Percentiles rank a stretch among this genome's conserved stretches.
Evolutionary conservation across 116 monocot species (phyloP).

Genomic region (Papilionanthe hybrid): DNA sequence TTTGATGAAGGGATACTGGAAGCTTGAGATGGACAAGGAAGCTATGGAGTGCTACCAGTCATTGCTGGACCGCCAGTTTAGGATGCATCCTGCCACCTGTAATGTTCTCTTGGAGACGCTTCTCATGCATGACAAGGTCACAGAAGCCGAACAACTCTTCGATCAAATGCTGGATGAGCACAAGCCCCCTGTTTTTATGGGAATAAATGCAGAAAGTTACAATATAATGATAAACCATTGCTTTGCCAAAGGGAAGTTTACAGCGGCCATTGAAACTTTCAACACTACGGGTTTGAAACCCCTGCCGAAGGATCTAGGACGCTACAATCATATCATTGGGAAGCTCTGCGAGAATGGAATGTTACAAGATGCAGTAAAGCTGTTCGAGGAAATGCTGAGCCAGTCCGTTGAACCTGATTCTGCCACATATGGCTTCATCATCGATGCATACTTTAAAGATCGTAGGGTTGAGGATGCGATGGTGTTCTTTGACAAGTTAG

Average conservation of each 20-base stretch:
- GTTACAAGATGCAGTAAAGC: not conserved
- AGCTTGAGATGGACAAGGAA: constrained; percentile 15
- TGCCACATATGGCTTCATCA: constrained; percentile 7
- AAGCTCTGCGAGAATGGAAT: constrained; percentile 16
- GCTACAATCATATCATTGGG: constrained; percentile 64
- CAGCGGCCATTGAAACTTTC: constrained; percentile 62
- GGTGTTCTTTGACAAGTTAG: constrained; percentile 46
- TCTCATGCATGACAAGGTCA: constrained; percentile 12
- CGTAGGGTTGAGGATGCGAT: constrained; percentile 43
- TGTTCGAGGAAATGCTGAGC: constrained; percentile 14
- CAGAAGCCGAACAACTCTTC: constrained; percentile 63
- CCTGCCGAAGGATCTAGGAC: constrained; percentile 53
- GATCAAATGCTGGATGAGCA: constrained; percentile 74
- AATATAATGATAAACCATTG: constrained; percentile 76
- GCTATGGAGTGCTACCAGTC: constrained; percentile 20
- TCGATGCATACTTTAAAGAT: constrained; percentile 12
- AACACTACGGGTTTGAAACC: constrained; percentile 53
- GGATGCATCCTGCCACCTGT: constrained; percentile 12
- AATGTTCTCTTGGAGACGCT: constrained; percentile 12
- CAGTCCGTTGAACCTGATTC: constrained; percentile 9
- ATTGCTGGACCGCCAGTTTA: constrained; percentile 14
- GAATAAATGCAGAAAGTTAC: constrained; percentile 23
- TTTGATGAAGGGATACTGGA: constrained; percentile 18
- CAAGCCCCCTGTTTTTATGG: constrained; percentile 56
- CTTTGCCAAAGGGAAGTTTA: constrained; percentile 49